Percentiles rank a stretch among this genome's conserved stretches.
Evolutionary conservation across 441 rosid species (phyloP).

Genomic region (Gossypium trilobum): DNA sequence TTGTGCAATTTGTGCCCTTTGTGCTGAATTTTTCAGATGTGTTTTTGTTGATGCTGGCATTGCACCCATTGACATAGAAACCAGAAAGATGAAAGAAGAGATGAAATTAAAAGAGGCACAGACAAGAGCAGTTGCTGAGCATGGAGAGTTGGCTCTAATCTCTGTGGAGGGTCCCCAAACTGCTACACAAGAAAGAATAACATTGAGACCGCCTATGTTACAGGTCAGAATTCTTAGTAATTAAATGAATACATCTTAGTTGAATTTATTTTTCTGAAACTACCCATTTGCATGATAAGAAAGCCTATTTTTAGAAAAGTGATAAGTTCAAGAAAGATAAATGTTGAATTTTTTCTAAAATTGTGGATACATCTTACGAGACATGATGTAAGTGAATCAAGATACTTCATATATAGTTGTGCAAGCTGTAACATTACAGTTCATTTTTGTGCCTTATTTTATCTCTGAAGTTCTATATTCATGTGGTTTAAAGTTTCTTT

Average conservation of each 20-base stretch:
- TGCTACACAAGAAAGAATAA: constrained; percentile 53
- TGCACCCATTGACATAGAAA: constrained; percentile 80
- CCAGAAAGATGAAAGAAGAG: constrained; percentile 81
- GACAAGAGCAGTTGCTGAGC: constrained; percentile 76
- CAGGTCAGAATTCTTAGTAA: constrained; percentile 43
- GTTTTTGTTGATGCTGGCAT: constrained; percentile 97
- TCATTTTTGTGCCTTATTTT: neutral
- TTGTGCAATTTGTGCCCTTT: constrained; percentile 3
- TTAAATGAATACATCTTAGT: neutral
- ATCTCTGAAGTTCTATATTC: neutral
- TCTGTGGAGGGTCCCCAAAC: constrained; percentile 66
- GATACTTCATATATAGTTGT: neutral
- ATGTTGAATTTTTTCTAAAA: neutral
- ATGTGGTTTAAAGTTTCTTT: constrained; percentile 1
- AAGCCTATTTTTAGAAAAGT: neutral
- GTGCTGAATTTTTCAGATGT: constrained; percentile 47
- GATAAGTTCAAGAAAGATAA: neutral
- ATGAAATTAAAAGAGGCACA: constrained; percentile 78
- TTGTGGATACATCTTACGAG: neutral
- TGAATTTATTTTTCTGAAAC: neutral
- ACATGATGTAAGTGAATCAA: neutral
- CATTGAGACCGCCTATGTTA: constrained; percentile 86
- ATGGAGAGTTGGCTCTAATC: constrained; percentile 91
- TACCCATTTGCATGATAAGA: neutral
- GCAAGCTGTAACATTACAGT: neutral